Evolutionary conservation across 192 early-diverging fungal species (phyloP), one percentile per base, ranked within the genome.

Genomic region (Coemansia sp.): DNA sequence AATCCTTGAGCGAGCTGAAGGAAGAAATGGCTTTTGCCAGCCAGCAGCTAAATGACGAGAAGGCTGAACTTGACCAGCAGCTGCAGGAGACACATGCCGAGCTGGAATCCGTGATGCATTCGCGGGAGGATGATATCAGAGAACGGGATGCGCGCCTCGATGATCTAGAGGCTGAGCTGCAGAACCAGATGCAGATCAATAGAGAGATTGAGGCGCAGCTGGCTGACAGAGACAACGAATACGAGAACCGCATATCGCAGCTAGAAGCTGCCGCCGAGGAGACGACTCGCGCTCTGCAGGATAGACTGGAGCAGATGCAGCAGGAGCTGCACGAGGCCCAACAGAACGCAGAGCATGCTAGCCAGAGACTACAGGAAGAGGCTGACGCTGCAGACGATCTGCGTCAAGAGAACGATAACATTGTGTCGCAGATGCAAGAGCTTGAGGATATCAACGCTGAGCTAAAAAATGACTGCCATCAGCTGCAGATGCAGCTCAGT

Each of bases 31-130:
- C 58, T 6, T 5, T 61, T 2, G 54, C 70, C 3, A 72, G 74
- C 61, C 76, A 79, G 68, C 68, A 66, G 37, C 36, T 67, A 55
- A 64, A 67, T 9, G 76, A 79, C 54, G 59, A 73, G 37, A 64
- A 61, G 28, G 66, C 64, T 18, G 75, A 78, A 57, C 35, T 69
- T 5, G 62, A 60, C 5, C 58, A 18, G 36, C 58, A 60, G 36
- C 58, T 60, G 17, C 58, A 60, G 28, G 63, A 62, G 20, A 55
- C 61, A 18, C 74, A 52, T 48, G 63, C 37, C 17, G 63, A 64
- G 63, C 45, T 64, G 48, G 38, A 61, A 11, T 14, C 18, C 3
- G 33, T 61, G 8, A 17, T 53, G 39, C 12, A 28, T 3, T 17
- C 64, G 18, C 70, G 59, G 56, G 43, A 38, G 28, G 63, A 62